A percentile compares a stretch with the other conserved stretches of the same genome.
Conservation (phyloP, 176 grass and related monocot genomes). For the Avena eriantha region DNA sequence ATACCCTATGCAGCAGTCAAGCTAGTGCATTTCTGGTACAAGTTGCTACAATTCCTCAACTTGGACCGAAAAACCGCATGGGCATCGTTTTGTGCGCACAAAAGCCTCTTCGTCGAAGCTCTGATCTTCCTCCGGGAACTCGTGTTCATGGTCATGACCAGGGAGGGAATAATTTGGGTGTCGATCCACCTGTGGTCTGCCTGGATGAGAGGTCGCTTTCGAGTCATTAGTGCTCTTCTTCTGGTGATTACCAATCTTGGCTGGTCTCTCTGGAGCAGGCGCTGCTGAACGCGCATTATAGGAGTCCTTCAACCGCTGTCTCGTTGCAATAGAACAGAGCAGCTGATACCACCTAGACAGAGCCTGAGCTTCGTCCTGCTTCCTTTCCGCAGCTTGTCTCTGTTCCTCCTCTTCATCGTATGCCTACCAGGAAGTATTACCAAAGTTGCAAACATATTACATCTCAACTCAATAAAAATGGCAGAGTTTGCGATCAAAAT, state of each 20-base stretch:
- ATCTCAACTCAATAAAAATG: background rate
- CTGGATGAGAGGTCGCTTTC: background rate
- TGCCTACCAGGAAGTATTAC: constrained; percentile 49
- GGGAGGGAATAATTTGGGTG: constrained; percentile 6
- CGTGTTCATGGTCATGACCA: constrained; percentile 67
- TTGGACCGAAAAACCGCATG: constrained; percentile 90
- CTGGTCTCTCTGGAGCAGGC: background rate
- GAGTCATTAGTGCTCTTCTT: background rate
- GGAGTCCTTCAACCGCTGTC: constrained; percentile 77
- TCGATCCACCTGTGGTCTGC: constrained; percentile 21
- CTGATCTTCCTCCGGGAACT: constrained; percentile 67
- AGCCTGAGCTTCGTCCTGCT: constrained; percentile 70
- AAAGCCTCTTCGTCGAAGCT: constrained; percentile 75
- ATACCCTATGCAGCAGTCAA: background rate
- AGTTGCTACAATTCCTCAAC: constrained; percentile 78
- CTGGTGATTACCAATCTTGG: constrained; percentile 10
- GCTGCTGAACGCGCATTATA: constrained; percentile 50
- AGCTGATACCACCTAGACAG: constrained; percentile 92
- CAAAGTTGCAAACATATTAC: constrained; percentile 2
- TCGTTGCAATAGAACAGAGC: constrained; percentile 76
- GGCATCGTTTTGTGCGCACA: constrained; percentile 71
- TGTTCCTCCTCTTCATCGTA: constrained; percentile 77
- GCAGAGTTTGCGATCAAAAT: background rate
- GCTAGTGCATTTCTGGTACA: background rate
- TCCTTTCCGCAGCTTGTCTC: constrained; percentile 61